Percentiles rank a stretch among this genome's conserved stretches.
phyloP scores from a whole-genome alignment of 176 grass and related monocot genomes.

The Dendrocalamus sinicus region DNA sequence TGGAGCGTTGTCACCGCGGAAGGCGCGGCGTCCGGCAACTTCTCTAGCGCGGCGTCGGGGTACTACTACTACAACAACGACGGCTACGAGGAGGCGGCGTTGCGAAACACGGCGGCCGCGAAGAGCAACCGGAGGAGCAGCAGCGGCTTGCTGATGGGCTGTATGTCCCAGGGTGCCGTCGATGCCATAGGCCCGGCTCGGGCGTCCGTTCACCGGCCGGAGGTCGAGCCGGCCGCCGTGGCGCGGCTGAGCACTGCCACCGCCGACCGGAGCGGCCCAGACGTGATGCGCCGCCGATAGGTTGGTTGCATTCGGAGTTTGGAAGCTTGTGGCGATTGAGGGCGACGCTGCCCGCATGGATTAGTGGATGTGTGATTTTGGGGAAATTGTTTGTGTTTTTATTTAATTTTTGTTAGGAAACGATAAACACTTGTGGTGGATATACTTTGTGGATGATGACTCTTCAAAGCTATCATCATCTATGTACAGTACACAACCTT shows the following conservation, averaged over 20 bases:
- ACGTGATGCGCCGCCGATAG: slow-evolving; percentile 31
- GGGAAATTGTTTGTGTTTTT: not conserved
- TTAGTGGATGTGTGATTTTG: slow-evolving; percentile 34
- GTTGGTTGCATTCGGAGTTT: not conserved
- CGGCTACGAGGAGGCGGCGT: not conserved
- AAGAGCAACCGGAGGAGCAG: slow-evolving; percentile 21
- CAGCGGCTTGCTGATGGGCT: slow-evolving; percentile 40
- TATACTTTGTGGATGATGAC: slow-evolving; percentile 4
- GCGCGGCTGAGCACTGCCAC: not conserved
- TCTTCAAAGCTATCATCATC: not conserved
- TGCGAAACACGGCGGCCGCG: not conserved
- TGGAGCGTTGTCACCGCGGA: slow-evolving; percentile 66
- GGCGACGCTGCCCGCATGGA: not conserved
- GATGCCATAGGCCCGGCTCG: not conserved
- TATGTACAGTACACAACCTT: not conserved
- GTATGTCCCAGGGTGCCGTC: slow-evolving; percentile 32
- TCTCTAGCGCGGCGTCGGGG: slow-evolving; percentile 55
- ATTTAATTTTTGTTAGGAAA: not conserved
- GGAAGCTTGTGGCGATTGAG: not conserved
- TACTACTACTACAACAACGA: slow-evolving; percentile 22
- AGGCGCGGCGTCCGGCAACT: slow-evolving; percentile 53
- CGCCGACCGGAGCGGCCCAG: not conserved
- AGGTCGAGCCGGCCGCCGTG: not conserved
- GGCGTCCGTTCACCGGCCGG: not conserved
- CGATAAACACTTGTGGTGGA: not conserved